Evolutionary conservation across 75 land plant species (phyloP), one percentile per base, ranked within the genome.

Genomic region (Sequoiadendron giganteum): DNA sequence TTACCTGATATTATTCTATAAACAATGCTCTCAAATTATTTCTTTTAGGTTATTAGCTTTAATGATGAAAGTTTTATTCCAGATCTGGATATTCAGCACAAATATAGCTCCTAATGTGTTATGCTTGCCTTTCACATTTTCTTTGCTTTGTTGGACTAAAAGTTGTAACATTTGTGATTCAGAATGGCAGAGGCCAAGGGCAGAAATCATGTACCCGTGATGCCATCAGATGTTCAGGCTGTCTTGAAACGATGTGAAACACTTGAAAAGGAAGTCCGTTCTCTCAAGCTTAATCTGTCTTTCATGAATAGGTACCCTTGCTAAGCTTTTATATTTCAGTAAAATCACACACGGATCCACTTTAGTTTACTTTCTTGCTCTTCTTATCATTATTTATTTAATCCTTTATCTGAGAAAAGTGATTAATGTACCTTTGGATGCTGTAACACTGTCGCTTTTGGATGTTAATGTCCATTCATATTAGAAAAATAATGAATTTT

Each of bases 131-230:
- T 43, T 18, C 14, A n/a, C 42, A 49, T 43, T 48, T 34, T 54
- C 49, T 47, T 42, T 85, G 36, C 55, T 48, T 84, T 85, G 10
- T 47, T 32, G 86, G 54, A 43, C 21, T 85, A n/a, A 54, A 85
- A 11, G 3, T 55, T 32, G 48, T 43, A 16, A 18, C 30, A 36
- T 40, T 87, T 52, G 36, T 28, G 39, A 80, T 90, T 83, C 88
- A 95, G 96, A 88, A 95, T 95, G 95, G 96, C 94, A 43, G 96
- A 95, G 90, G 95, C 96, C 28, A 95, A 95, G 87, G 96, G 92
- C 54, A 92, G 95, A 85, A 91, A 76, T 84, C 75, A 72, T 49
- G 86, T 89, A 13, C 93, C 93, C 47, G 87, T 88, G 70, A 76
- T 91, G 75, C 92, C 96, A 55, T 91, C 93, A 54, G 96, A 95